phyloP scores from a whole-genome alignment of 805 yeast genomes.

The Metahyphopichia silvanorum region DNA sequence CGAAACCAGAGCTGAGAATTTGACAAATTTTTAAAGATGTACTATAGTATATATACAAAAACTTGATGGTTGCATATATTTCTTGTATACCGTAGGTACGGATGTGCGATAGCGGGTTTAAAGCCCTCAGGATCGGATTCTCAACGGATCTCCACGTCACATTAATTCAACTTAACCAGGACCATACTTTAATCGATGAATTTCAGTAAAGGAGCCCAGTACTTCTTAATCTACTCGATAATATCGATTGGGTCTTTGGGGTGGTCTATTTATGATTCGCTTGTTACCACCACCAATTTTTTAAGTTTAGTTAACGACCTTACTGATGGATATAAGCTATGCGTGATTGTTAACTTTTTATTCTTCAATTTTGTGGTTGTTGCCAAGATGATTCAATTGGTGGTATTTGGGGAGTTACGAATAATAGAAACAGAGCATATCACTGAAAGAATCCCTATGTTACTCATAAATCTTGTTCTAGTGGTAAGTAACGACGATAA shows the following conservation, averaged over 20 bases:
- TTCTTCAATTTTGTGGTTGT: constrained; percentile 16
- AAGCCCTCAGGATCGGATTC: too few relatives aligned
- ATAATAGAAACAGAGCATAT: constrained; percentile 71
- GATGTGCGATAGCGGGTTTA: too few relatives aligned
- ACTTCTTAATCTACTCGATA: constrained; percentile 15
- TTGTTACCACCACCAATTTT: constrained; percentile 16
- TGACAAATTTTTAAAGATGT: too few relatives aligned
- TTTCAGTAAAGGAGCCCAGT: too few relatives aligned
- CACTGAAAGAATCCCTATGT: constrained; percentile 32
- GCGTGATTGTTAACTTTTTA: constrained; percentile 24
- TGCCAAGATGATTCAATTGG: constrained; percentile 43
- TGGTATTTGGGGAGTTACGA: constrained; percentile 74
- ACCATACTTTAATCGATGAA: too few relatives aligned
- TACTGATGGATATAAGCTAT: constrained; percentile 28
- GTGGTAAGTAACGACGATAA: constrained; percentile 63
- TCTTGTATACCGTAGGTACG: too few relatives aligned
- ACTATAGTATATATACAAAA: too few relatives aligned
- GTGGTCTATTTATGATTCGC: constrained; percentile 19
- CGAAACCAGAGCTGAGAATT: too few relatives aligned
- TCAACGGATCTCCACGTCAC: too few relatives aligned
- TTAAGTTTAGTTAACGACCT: constrained; percentile 22
- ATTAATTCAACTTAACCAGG: too few relatives aligned
- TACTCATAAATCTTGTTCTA: constrained; percentile 50
- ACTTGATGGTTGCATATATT: too few relatives aligned
- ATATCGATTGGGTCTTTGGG: constrained; percentile 16